A percentile compares a stretch with the other conserved stretches of the same genome.
phyloP scores from a whole-genome alignment of 495 filamentous ascomycete species.

The Chaetomium cochliodes region DNA sequence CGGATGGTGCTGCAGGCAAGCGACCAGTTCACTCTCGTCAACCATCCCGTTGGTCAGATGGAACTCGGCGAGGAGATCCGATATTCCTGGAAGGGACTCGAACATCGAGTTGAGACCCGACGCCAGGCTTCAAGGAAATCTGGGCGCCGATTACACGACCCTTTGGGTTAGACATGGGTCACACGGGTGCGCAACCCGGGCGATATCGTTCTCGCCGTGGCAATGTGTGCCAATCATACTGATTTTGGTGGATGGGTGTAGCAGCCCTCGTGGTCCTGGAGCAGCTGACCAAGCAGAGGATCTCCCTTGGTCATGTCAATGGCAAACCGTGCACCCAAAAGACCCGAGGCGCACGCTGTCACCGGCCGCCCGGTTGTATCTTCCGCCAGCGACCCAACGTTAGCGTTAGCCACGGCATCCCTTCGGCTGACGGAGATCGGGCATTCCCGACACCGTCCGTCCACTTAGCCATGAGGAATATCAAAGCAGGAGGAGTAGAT shows the following conservation, averaged over 20 bases:
- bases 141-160: not conserved
- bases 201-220: not conserved
- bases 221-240: not conserved
- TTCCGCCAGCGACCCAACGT: no score
- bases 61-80: not conserved
- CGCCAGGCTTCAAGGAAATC: not conserved
- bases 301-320: not conserved
- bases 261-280: not conserved
- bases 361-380: no score
- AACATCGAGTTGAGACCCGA: no score
- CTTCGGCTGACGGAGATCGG: no score
- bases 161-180: not conserved
- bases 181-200: not conserved
- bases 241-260: not conserved
- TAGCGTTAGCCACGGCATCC: no score
- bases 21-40: not conserved
- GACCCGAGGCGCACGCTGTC: not conserved
- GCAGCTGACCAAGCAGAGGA: not conserved
- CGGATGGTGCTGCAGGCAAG: not conserved
- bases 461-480: no score
- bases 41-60: not conserved
- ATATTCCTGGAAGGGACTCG: not conserved
- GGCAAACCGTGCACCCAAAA: not conserved
- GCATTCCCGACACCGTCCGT: no score
- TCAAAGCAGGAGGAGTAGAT: no score